Evolutionary conservation across 1,284 basidiomycete species (phyloP), one percentile per base, ranked within the genome.

Genomic region (Ustilago shanxiensis): DNA sequence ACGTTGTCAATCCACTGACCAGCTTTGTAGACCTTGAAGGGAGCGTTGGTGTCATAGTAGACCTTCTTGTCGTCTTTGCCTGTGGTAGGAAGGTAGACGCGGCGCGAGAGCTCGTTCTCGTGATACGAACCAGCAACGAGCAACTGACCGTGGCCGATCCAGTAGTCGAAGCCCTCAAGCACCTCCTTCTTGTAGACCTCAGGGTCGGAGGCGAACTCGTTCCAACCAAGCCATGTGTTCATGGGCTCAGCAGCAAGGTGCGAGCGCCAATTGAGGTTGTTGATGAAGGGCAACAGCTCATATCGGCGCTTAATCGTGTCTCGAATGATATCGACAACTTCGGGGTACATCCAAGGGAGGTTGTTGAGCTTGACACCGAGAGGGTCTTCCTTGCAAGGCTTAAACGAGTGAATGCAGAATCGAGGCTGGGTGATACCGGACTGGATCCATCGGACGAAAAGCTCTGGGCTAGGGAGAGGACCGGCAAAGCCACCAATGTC

Each of bases 291-390:
- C 18, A 88, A 59, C 31, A 86, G 72, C 70, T 86, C 86, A 79
- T 88, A 88, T 58, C 88, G 76, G 71, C 88, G 85, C 75, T 87
- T 86, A 80, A 88, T 88, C 22, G 83, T 82, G 10, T 71, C 65
- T 6, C 87, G 81, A 62, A 88, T 80, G 35, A 84, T 73, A 2
- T 87, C 86, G 52, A 87, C 79, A 18, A 88, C 86, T 33, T 86
- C 85, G 44, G 87, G 87, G 65, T 88, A 87, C 87, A 88, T 88
- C 87, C 87, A 88, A 4, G 87, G 87, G 11, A 84, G 66, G 75
- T 88, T 88, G 29, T 87, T 87, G 41, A 80, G 73, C 37, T 81
- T 83, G 49, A 82, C 82, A 4, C 87, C 87, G 3, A 72, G 72
- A 0, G 83, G 81, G 63, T 87, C 87, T 28, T 85, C 75, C 55